These are phyloP conservation scores for Penicillium waksmanii DNA, from an alignment of 495 filamentous ascomycete genomes.

Conservation along the genomic window DNA sequence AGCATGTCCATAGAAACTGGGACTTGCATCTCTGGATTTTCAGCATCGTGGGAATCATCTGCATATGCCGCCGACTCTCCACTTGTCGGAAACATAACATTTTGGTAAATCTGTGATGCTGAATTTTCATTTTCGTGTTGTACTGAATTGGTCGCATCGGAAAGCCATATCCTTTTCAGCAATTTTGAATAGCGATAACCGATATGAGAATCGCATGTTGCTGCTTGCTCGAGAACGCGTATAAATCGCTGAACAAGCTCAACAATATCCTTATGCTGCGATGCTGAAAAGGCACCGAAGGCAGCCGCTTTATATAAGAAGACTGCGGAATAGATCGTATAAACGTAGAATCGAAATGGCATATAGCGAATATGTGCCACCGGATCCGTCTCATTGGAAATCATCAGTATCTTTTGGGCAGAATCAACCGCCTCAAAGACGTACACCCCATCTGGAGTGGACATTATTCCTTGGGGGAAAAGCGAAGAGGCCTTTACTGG, in stretches of 20 bases:
- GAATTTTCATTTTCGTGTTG: not conserved
- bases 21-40: not conserved
- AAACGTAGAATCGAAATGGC: conserved; percentile 11
- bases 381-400: not conserved
- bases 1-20: not conserved
- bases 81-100: not conserved
- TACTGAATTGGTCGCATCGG: not conserved
- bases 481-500: not conserved
- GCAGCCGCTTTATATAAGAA: conserved; percentile 12
- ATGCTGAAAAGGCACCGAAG: conserved; percentile 1
- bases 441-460: conserved; percentile 6
- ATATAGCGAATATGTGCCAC: conserved; percentile 11
- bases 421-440: conserved; percentile 3
- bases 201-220: conserved; percentile 7
- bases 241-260: conserved; percentile 8
- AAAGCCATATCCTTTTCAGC: conserved; percentile 6
- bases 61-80: not conserved
- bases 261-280: conserved; percentile 4
- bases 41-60: not conserved
- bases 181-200: conserved; percentile 6
- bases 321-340: conserved; percentile 9
- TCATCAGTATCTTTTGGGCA: not conserved
- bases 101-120: not conserved
- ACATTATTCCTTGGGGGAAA: conserved; percentile 9
- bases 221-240: conserved; percentile 3